Evolutionary conservation across 2,329 filamentous ascomycete species (phyloP).

Genomic region (Xenosphaeropsis pyriputrescens): DNA sequence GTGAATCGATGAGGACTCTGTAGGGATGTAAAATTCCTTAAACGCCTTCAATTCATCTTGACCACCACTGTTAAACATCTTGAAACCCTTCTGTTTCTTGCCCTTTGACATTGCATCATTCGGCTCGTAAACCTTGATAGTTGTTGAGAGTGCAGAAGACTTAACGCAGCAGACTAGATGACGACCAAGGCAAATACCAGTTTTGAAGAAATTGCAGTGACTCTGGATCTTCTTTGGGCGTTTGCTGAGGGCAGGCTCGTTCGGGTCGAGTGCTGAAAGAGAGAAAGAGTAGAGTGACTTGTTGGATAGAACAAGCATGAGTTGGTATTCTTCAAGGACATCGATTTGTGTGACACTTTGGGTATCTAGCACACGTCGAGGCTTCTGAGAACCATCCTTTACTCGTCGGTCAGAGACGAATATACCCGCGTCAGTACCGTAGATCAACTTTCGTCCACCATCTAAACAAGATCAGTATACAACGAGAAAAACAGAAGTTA

Average conservation of each 20-base stretch:
- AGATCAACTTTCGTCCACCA: slow-evolving; percentile 86
- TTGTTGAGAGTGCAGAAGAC: slow-evolving; percentile 81
- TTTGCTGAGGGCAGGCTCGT: slow-evolving; percentile 68
- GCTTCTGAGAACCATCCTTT: slow-evolving; percentile 59
- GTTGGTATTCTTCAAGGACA: slow-evolving; percentile 85
- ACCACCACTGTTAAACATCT: slow-evolving; percentile 77
- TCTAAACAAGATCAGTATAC: slow-evolving; percentile 34
- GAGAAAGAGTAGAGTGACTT: slow-evolving; percentile 87
- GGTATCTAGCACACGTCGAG: slow-evolving; percentile 72
- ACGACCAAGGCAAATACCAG: slow-evolving; percentile 83
- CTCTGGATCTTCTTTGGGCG: slow-evolving; percentile 92
- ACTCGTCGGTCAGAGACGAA: slow-evolving; percentile 84
- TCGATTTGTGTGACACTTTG: slow-evolving; percentile 89
- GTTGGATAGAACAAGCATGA: slow-evolving; percentile 82
- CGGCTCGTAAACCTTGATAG: slow-evolving; percentile 98
- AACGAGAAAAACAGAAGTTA: neutral
- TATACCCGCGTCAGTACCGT: slow-evolving; percentile 87
- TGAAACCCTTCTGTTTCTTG: slow-evolving; percentile 91
- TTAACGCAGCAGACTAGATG: slow-evolving; percentile 96
- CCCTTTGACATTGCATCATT: slow-evolving; percentile 88
- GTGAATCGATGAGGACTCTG: slow-evolving; percentile 95
- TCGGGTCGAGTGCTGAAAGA: slow-evolving; percentile 70
- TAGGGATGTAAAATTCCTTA: slow-evolving; percentile 98
- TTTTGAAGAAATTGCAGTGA: slow-evolving; percentile 97
- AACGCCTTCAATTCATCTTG: slow-evolving; percentile 94